Evolutionary conservation across 768 basidiomycete species (phyloP), one percentile per base, ranked within the genome.

Genomic region (Ephemerocybe angulata): DNA sequence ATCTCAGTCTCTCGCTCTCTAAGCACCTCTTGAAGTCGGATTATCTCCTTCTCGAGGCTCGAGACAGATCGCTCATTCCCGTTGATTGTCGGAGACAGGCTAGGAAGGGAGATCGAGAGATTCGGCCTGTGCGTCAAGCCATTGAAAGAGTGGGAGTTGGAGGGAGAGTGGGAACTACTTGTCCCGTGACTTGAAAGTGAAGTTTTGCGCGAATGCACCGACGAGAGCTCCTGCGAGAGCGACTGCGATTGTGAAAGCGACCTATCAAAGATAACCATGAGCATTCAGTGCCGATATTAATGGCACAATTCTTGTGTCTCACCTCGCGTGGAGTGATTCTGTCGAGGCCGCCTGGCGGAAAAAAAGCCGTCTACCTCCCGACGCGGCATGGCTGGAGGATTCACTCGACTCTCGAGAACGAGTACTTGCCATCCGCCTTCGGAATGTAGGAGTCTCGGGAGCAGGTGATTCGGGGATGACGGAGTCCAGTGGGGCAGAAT

Each of bases 171-270:
- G 21, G 75, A 74, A 60, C 82, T 84, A 84, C 80, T 82, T 58
- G 85, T 86, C 63, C 80, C 82, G 70, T 86, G 80, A 67, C 87
- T 87, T 62, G 88, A 91, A 62, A 81, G 82, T 54, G 90, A 92
- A 64, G 79, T 76, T 76, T 88, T 88, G 81, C 88, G 89, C 76
- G 85, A 90, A 66, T 86, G 87, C 74, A 75, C 89, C 77, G 87
- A 93, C 62, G 86, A 93, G 61, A 93, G 82, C 81, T 92, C 93
- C 93, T 98, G 94, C 77, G 94, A 95, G 63, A 96, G 86, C 80
- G 94, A 96, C 78, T 87, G 84, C 70, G 93, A 94, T 73, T 90
- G 90, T 76, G 90, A 92, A 61, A 87, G 84, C 84, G 92, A 93
- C 82, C 90, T 91, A 62, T 41, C 50, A 53, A 59, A 54, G 56